A percentile compares a stretch with the other conserved stretches of the same genome.
Evolutionary conservation across 2,329 filamentous ascomycete species (phyloP).

Genomic region (Seiridium cupressi): DNA sequence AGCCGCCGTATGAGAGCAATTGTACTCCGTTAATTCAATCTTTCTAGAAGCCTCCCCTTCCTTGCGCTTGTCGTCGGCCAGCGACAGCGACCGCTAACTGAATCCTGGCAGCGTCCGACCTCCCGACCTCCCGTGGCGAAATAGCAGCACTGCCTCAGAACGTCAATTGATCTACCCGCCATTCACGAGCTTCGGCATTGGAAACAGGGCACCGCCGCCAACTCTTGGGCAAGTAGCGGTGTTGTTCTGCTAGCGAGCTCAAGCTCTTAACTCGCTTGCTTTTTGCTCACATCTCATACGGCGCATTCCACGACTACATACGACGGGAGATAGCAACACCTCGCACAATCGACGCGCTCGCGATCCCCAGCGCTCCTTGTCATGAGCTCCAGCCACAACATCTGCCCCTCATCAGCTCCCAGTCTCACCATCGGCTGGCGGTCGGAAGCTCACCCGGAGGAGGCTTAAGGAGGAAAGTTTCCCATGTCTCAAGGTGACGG

Average conservation of each 20-base stretch:
- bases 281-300: not conserved
- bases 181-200: slow-evolving; percentile 11
- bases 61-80: not conserved
- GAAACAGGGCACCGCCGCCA: not conserved
- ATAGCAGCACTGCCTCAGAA: slow-evolving; percentile 12
- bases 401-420: slow-evolving; percentile 5
- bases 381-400: slow-evolving; percentile 11
- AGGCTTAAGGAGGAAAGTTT: slow-evolving; percentile 13
- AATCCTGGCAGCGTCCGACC: not conserved
- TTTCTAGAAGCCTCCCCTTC: not conserved
- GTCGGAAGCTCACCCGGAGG: not conserved
- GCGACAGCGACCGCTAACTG: not conserved
- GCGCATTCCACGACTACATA: not conserved
- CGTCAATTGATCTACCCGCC: slow-evolving; percentile 9
- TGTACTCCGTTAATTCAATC: not conserved
- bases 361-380: not conserved
- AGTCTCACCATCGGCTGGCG: not conserved
- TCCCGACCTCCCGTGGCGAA: slow-evolving; percentile 8
- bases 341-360: not conserved
- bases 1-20: not conserved
- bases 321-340: not conserved
- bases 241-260: not conserved
- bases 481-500: not conserved
- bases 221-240: slow-evolving; percentile 1
- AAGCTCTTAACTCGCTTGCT: not conserved